Conservation (phyloP, 1,284 basidiomycete species). For the Trametes versicolor region DNA sequence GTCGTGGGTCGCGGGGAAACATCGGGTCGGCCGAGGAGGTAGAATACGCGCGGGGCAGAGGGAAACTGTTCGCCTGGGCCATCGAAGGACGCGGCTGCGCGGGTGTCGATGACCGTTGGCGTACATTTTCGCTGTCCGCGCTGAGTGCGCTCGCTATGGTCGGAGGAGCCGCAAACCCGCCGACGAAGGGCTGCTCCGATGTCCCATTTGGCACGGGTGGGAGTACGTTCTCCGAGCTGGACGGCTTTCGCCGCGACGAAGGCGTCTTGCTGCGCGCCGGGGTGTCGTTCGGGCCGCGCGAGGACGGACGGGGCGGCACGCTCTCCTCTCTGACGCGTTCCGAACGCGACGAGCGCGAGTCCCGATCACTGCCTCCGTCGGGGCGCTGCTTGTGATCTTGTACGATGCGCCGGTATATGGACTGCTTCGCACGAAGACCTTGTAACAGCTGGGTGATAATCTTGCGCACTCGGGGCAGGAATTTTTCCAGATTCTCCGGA, state of each 20-base stretch:
- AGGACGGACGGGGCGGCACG: slow-evolving; percentile 26
- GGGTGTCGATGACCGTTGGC: slow-evolving; percentile 36
- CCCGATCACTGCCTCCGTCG: slow-evolving; percentile 53
- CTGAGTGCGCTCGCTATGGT: slow-evolving; percentile 12
- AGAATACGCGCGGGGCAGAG: slow-evolving; percentile 35
- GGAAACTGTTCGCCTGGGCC: slow-evolving; percentile 25
- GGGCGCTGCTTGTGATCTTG: slow-evolving; percentile 64
- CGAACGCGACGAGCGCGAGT: slow-evolving; percentile 53
- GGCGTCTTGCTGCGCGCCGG: slow-evolving; percentile 37
- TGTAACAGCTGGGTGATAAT: slow-evolving; percentile 95
- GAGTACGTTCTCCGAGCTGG: slow-evolving; percentile 37
- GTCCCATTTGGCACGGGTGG: slow-evolving; percentile 43
- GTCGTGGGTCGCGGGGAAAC: slow-evolving; percentile 33
- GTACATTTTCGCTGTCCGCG: slow-evolving; percentile 17
- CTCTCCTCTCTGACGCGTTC: slow-evolving; percentile 30
- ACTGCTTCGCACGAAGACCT: slow-evolving; percentile 93
- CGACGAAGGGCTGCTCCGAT: slow-evolving; percentile 54
- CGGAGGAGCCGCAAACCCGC: slow-evolving; percentile 53
- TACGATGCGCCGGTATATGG: slow-evolving; percentile 75
- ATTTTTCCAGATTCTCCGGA: slow-evolving; percentile 86
- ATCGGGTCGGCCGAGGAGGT: slow-evolving; percentile 34
- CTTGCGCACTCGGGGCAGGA: slow-evolving; percentile 90
- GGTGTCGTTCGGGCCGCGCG: slow-evolving; percentile 31
- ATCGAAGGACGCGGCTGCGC: slow-evolving; percentile 27
- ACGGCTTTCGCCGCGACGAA: slow-evolving; percentile 43